Conservation (phyloP, 148 eudicot genomes). For the Heliosperma pusillum region DNA sequence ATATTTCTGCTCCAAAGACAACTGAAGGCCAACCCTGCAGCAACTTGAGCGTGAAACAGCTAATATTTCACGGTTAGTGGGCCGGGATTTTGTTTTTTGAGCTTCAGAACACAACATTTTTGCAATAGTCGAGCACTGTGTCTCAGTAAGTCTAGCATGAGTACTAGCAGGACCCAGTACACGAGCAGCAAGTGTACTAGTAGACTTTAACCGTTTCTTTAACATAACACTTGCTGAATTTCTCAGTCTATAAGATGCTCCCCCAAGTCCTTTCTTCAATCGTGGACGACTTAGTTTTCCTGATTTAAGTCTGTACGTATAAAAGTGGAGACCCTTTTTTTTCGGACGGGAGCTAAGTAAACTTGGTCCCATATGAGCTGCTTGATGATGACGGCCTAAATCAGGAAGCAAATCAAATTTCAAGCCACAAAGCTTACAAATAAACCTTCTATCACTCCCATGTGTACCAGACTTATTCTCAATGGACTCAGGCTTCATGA, state of each 20-base stretch:
- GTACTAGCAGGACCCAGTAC: conserved; percentile 39
- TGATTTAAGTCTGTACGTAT: conserved; percentile 79
- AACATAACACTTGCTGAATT: conserved; percentile 52
- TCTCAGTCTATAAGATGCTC: conserved; percentile 63
- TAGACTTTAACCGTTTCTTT: conserved; percentile 63
- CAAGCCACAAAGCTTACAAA: conserved; percentile 86
- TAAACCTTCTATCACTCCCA: conserved; percentile 45
- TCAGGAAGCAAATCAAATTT: conserved; percentile 94
- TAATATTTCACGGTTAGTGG: conserved; percentile 68
- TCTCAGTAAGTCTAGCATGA: conserved; percentile 60
- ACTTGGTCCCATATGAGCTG: conserved; percentile 80
- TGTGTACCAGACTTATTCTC: conserved; percentile 42
- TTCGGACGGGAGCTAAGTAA: conserved; percentile 42
- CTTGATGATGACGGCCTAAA: conserved; percentile 98
- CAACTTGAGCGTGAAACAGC: conserved; percentile 70
- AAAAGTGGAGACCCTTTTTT: conserved; percentile 66
- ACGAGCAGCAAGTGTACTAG: conserved; percentile 39
- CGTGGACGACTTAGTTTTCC: conserved; percentile 76
- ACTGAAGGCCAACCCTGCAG: conserved; percentile 63
- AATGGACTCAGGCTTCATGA: conserved; percentile 20
- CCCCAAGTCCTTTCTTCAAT: conserved; percentile 65
- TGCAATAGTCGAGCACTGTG: conserved; percentile 79
- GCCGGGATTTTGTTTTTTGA: conserved; percentile 69
- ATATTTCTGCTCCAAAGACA: conserved; percentile 66
- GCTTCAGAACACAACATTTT: conserved; percentile 60